These are phyloP conservation scores for Przewalskia tangutica DNA, from an alignment of 257 asterid species.

Conservation along the genomic window DNA sequence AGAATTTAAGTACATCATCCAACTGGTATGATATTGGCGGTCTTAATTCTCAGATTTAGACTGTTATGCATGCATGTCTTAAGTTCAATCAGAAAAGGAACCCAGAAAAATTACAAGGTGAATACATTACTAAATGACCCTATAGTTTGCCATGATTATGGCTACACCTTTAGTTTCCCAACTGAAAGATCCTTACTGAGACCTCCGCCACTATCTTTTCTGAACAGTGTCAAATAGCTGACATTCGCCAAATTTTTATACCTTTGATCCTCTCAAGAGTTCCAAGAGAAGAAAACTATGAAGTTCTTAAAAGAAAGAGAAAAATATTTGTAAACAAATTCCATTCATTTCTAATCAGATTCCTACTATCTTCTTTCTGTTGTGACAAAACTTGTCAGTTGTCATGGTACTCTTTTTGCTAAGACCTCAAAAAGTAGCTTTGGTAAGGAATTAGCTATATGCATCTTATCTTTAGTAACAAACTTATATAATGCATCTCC, in stretches of 20 bases:
- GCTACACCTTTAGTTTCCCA: neutral
- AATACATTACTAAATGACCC: neutral
- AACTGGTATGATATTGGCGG: neutral
- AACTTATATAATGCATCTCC: neutral
- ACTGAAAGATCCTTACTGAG: neutral
- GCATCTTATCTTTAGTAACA: neutral
- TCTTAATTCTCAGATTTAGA: neutral
- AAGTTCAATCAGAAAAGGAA: neutral
- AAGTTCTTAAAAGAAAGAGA: neutral
- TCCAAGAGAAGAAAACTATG: neutral
- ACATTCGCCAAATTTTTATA: neutral
- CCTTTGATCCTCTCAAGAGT: neutral
- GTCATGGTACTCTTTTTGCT: neutral
- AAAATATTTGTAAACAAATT: neutral
- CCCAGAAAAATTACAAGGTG: neutral
- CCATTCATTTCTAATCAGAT: neutral
- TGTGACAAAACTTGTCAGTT: neutral
- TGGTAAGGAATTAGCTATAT: neutral
- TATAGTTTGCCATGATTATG: neutral
- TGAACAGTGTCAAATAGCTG: constrained; percentile 21
- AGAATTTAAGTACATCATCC: neutral
- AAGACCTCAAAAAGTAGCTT: neutral
- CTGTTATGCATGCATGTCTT: neutral
- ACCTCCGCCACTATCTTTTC: neutral
- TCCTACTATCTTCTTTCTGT: neutral